Base-by-base conservation (phyloP, 805 yeast species). In the Citeromyces matritensis region DNA sequence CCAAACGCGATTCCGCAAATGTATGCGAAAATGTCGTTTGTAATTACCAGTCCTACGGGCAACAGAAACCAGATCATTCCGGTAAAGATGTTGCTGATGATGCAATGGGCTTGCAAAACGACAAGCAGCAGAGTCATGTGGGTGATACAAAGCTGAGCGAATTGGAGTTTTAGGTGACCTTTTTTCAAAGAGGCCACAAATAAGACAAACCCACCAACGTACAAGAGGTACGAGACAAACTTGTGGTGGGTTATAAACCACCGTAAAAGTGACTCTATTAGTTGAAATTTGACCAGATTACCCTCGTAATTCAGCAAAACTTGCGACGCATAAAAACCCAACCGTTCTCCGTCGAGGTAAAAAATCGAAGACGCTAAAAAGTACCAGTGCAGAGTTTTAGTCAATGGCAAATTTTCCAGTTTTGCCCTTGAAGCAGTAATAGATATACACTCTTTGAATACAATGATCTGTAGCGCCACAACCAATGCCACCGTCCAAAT, bases 1-100 rank as follows among this genome's bases (percentile, higher is more conserved):
- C 98, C 98, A 57, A 91, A 84, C 2, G 97, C 82, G 41, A 91
- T 91, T 29, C 98, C 98, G 58, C 97, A 91, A 30, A 91, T 62
- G 51, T 91, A 91, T 15, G 98, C 98, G 64, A 84, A 86, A 33
- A 88, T 85, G 51, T 91, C 98, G 51, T 91, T 91, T 34, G 83
- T 80, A 42, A 91, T 83, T 31, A 91, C 98, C 45, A 88, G 63
- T 2, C 91, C 77, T 38, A 83, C 85, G 5, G 98, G 98, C 32
- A 91, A 63, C 37, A 91, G 59, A 55, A 91, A 83, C 98, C 98
- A 91, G 47, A 85, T 78, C 50, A 91, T 60, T 9, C 98, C 98
- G 41, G 73, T 80, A 43, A 86, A 65, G 35, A 88, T 79, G 53
- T 91, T 91, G 46, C 75, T 81, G 43, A 83, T 85, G 44, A 91